Conservation (phyloP, 805 yeast genomes). For the Yarrowia sp. region DNA sequence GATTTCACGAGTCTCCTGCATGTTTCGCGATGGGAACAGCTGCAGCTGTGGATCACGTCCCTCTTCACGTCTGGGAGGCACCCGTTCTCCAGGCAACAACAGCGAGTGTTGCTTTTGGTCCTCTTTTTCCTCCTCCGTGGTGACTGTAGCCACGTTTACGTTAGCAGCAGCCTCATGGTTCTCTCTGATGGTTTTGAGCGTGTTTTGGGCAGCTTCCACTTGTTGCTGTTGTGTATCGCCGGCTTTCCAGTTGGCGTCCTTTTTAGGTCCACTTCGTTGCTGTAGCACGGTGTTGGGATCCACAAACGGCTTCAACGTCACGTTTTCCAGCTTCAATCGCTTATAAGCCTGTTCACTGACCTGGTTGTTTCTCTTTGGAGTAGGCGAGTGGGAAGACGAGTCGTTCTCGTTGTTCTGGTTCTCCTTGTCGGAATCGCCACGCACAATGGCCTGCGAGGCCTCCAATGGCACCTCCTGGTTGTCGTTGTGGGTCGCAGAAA, state of each 20-base stretch:
- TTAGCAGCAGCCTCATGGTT: neutral
- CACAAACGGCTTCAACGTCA: constrained; percentile 21
- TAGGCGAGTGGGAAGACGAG: constrained; percentile 20
- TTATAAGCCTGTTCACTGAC: constrained; percentile 23
- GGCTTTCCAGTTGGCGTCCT: constrained; percentile 24
- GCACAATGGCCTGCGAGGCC: constrained; percentile 11
- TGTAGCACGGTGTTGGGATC: constrained; percentile 5
- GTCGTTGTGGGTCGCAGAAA: constrained; percentile 4
- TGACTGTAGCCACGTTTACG: too few species aligned
- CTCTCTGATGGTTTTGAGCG: constrained; percentile 9
- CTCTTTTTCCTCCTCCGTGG: constrained; percentile 8
- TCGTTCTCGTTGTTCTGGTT: constrained; percentile 11
- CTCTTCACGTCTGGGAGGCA: constrained; percentile 2
- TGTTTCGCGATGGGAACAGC: constrained; percentile 1
- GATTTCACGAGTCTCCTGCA: constrained; percentile 12
- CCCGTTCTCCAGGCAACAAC: constrained; percentile 13
- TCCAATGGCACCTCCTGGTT: constrained; percentile 17
- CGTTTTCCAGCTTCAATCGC: constrained; percentile 34
- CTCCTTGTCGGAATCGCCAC: constrained; percentile 33
- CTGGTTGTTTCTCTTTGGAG: constrained; percentile 35
- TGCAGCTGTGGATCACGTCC: constrained; percentile 10
- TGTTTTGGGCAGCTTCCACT: constrained; percentile 22
- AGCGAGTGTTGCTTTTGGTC: constrained; percentile 16
- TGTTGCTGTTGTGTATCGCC: constrained; percentile 15
- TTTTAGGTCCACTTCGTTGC: constrained; percentile 24